A percentile compares a stretch with the other conserved stretches of the same genome.
These are phyloP conservation scores for Solanum chaucha DNA, from an alignment of 257 asterid genomes.

Conservation along the genomic window DNA sequence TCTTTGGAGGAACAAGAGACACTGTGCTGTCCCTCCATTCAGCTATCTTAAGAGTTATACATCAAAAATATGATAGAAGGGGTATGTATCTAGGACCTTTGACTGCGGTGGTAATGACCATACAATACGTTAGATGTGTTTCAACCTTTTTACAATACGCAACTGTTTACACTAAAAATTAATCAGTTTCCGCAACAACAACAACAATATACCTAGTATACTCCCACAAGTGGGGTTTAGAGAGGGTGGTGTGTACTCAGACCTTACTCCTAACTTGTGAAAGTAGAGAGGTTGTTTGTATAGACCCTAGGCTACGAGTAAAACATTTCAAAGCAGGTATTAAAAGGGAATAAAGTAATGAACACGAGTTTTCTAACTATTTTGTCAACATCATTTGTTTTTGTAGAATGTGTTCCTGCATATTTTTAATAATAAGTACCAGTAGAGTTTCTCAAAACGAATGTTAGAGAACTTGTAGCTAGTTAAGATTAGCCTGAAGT, in stretches of 20 bases:
- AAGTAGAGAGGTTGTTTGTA: too few species aligned
- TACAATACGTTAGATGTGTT: neutral
- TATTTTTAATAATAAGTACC: too few species aligned
- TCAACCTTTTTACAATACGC: neutral
- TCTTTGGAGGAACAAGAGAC: neutral
- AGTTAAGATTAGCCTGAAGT: neutral
- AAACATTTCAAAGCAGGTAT: neutral
- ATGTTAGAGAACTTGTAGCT: neutral
- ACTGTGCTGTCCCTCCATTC: neutral
- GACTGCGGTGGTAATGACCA: neutral
- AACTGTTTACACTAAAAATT: neutral
- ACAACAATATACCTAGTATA: neutral
- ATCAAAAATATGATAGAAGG: neutral
- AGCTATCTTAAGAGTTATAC: neutral
- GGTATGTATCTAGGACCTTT: neutral
- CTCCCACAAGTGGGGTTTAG: neutral
- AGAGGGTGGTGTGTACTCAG: neutral
- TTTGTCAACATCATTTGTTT: neutral
- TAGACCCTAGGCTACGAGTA: neutral
- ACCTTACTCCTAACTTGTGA: neutral
- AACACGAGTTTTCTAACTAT: neutral
- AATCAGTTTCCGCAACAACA: neutral
- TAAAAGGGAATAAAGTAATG: neutral
- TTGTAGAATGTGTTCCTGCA: too few species aligned
- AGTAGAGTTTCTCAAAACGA: neutral